Conservation (phyloP, 1,139 yeast genomes). For the Suhomyces panamericanus region DNA sequence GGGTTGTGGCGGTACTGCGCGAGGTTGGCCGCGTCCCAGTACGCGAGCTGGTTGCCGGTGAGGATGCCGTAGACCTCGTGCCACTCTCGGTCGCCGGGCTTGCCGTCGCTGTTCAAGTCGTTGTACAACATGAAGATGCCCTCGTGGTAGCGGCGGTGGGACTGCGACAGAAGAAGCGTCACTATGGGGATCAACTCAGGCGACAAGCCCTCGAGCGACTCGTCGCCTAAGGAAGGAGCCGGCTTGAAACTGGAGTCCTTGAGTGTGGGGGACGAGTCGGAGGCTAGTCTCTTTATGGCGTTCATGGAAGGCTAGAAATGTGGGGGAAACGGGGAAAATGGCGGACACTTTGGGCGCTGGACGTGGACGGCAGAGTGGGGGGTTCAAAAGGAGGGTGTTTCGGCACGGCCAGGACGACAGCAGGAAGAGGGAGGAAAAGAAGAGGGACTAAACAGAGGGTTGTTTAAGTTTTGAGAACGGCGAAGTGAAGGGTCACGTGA, state of each 20-base stretch:
- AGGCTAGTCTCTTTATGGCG: constrained; percentile 15
- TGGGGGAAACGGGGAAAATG: neutral
- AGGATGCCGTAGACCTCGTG: constrained; percentile 88
- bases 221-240: neutral
- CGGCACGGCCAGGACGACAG: neutral
- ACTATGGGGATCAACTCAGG: constrained; percentile 79
- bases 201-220: constrained; percentile 31
- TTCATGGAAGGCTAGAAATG: constrained; percentile 11
- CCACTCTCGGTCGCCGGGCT: constrained; percentile 84
- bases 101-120: constrained; percentile 79
- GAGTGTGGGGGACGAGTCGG: constrained; percentile 15
- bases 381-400: neutral
- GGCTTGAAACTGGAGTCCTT: constrained; percentile 3
- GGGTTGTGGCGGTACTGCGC: constrained; percentile 55
- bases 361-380: neutral
- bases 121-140: constrained; percentile 73
- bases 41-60: constrained; percentile 86
- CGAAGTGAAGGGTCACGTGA: neutral
- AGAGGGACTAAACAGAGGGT: too few species aligned
- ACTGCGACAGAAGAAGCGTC: constrained; percentile 68
- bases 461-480: too few species aligned
- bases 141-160: constrained; percentile 71
- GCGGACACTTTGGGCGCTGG: neutral
- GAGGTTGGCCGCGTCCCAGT: constrained; percentile 85
- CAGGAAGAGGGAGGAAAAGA: neutral